Conservation (phyloP, 1,284 basidiomycete species). For the Pseudomicrostroma phylloplanum region DNA sequence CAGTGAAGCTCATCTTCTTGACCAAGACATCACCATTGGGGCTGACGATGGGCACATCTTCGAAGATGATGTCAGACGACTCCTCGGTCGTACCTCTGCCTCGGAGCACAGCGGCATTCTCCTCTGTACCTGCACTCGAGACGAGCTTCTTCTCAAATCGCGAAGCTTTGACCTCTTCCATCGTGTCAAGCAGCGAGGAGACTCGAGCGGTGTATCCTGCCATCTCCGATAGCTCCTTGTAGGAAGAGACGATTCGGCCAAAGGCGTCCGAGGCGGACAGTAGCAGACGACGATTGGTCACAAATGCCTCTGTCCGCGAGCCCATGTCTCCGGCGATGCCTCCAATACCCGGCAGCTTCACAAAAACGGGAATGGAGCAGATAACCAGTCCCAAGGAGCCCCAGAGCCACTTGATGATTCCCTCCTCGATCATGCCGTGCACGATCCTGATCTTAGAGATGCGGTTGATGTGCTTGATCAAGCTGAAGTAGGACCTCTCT, state of each 20-base stretch:
- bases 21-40: slow-evolving; percentile 92
- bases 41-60: slow-evolving; percentile 87
- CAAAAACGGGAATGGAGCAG: slow-evolving; percentile 90
- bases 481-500: slow-evolving; percentile 79
- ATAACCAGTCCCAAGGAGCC: slow-evolving; percentile 85
- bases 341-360: slow-evolving; percentile 66
- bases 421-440: slow-evolving; percentile 75
- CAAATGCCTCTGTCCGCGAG: slow-evolving; percentile 58
- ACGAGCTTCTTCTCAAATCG: slow-evolving; percentile 82
- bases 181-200: slow-evolving; percentile 78
- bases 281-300: slow-evolving; percentile 84
- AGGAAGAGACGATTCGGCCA: slow-evolving; percentile 78
- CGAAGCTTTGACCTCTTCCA: slow-evolving; percentile 77
- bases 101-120: slow-evolving; percentile 74
- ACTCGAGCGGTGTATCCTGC: slow-evolving; percentile 93
- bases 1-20: slow-evolving; percentile 69
- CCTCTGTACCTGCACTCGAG: slow-evolving; percentile 63
- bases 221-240: slow-evolving; percentile 84
- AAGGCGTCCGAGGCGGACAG: slow-evolving; percentile 62
- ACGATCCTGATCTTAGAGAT: slow-evolving; percentile 76
- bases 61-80: slow-evolving; percentile 71
- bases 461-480: slow-evolving; percentile 81
- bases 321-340: slow-evolving; percentile 40
- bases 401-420: slow-evolving; percentile 93
- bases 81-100: slow-evolving; percentile 65